Evolutionary conservation across 2,329 filamentous ascomycete species (phyloP).

Genomic region (Nemania sp.): DNA sequence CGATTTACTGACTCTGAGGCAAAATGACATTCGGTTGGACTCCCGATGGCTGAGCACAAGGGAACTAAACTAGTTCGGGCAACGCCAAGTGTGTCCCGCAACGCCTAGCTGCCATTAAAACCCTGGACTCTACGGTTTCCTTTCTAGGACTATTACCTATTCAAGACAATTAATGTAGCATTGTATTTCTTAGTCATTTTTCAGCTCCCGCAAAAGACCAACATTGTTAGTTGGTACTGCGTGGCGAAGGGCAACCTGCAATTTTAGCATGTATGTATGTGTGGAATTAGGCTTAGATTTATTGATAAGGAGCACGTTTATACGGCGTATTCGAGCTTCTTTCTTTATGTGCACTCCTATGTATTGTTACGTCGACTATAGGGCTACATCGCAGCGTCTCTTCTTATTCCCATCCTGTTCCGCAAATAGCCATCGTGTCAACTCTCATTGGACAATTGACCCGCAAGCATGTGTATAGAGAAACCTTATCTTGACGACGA

Average conservation of each 20-base stretch:
- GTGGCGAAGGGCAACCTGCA: slow-evolving; percentile 1
- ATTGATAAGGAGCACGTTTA: not conserved
- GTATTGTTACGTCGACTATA: not conserved
- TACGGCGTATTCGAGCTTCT: slow-evolving; percentile 28
- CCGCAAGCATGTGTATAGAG: too few relatives aligned
- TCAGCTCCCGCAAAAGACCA: slow-evolving; percentile 14
- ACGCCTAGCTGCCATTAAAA: not conserved
- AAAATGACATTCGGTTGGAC: slow-evolving; percentile 9
- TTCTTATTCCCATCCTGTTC: slow-evolving; percentile 2
- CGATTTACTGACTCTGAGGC: slow-evolving; percentile 9
- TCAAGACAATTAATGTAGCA: slow-evolving; percentile 16
- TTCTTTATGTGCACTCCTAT: not conserved
- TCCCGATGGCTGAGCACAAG: slow-evolving; percentile 29
- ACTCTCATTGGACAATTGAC: slow-evolving; percentile 24
- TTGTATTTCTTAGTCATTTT: slow-evolving; percentile 7
- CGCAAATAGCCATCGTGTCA: not conserved
- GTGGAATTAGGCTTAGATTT: not conserved
- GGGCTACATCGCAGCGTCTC: not conserved
- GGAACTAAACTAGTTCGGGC: slow-evolving; percentile 22
- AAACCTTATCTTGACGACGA: slow-evolving; percentile 30
- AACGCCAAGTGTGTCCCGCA: slow-evolving; percentile 4
- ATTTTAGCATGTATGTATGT: not conserved
- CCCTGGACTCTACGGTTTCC: not conserved
- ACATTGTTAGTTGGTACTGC: not conserved
- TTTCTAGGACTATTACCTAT: slow-evolving; percentile 27